These are phyloP conservation scores for Mycena indigotica DNA, from an alignment of 768 basidiomycete genomes.

Conservation along the genomic window DNA sequence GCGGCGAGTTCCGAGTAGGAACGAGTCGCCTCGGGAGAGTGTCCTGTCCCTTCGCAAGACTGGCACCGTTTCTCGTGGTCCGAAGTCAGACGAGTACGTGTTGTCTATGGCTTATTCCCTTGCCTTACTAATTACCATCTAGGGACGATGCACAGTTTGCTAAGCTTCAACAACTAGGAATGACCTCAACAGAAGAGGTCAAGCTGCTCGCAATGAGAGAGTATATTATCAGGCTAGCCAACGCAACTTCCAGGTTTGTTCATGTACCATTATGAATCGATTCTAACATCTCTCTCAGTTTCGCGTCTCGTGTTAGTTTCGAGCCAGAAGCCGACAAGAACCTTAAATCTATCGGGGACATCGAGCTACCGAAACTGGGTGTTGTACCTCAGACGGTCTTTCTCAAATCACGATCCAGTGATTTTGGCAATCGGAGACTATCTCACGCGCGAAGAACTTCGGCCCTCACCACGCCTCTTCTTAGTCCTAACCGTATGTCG, in stretches of 20 bases:
- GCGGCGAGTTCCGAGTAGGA: constrained; percentile 47
- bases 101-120: background rate
- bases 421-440: constrained; percentile 38
- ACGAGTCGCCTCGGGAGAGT: constrained; percentile 73
- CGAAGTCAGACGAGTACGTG: constrained; percentile 74
- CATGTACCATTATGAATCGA: background rate
- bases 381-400: constrained; percentile 93
- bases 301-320: constrained; percentile 61
- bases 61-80: constrained; percentile 48
- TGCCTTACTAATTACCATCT: background rate
- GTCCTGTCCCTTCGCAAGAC: constrained; percentile 64
- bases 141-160: constrained; percentile 79
- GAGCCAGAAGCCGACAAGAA: constrained; percentile 67
- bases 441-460: constrained; percentile 44
- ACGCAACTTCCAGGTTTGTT: constrained; percentile 71
- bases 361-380: constrained; percentile 84
- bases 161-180: constrained; percentile 86
- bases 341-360: constrained; percentile 63
- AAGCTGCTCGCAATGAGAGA: constrained; percentile 90
- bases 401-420: constrained; percentile 58
- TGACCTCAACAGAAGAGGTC: constrained; percentile 77
- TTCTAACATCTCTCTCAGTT: constrained; percentile 44
- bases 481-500: constrained; percentile 52
- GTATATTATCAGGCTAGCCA: constrained; percentile 83
- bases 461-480: constrained; percentile 43